These are phyloP conservation scores for Pythium insidiosum DNA, from an alignment of 352 stramenopile genomes.

Conservation along the genomic window DNA sequence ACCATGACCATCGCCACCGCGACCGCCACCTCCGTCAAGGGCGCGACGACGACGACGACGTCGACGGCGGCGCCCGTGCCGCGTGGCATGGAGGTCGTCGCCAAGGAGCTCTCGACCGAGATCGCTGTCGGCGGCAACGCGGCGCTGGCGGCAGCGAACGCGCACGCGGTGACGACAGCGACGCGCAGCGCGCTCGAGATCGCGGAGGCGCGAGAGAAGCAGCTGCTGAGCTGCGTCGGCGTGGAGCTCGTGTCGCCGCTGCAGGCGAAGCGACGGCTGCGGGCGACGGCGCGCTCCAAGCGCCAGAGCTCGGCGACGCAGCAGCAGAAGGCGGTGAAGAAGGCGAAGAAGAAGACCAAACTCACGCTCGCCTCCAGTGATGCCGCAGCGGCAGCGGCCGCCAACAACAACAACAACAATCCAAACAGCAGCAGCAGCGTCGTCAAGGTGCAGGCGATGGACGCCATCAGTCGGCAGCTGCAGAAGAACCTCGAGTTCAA, in stretches of 20 bases:
- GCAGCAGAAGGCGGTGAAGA: slow-evolving; percentile 20
- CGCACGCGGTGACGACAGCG: too few relatives aligned
- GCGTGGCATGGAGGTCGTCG: slow-evolving; percentile 59
- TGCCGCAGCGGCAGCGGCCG: slow-evolving; percentile 10
- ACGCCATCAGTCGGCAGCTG: slow-evolving; percentile 84
- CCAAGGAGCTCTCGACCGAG: slow-evolving; percentile 35
- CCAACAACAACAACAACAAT: slow-evolving; percentile 41
- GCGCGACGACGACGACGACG: too few relatives aligned
- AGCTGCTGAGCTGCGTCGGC: slow-evolving; percentile 75
- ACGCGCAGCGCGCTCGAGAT: slow-evolving; percentile 64
- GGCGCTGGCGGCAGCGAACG: too few relatives aligned
- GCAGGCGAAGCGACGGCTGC: slow-evolving; percentile 73
- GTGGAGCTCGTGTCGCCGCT: slow-evolving; percentile 77
- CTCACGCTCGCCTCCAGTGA: slow-evolving; percentile 22
- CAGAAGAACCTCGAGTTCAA: slow-evolving; percentile 90
- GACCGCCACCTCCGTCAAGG: too few relatives aligned
- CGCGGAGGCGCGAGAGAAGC: slow-evolving; percentile 67
- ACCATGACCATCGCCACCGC: slow-evolving; percentile 44
- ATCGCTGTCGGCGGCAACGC: slow-evolving; percentile 20
- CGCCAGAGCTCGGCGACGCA: slow-evolving; percentile 28
- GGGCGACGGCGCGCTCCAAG: slow-evolving; percentile 51
- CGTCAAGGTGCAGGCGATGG: slow-evolving; percentile 87
- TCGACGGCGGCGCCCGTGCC: too few relatives aligned
- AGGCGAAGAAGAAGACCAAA: slow-evolving; percentile 36
- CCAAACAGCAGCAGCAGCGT: slow-evolving; percentile 72